Conservation (phyloP, 208 protist genomes). For the Novymonas esmeraldas region DNA sequence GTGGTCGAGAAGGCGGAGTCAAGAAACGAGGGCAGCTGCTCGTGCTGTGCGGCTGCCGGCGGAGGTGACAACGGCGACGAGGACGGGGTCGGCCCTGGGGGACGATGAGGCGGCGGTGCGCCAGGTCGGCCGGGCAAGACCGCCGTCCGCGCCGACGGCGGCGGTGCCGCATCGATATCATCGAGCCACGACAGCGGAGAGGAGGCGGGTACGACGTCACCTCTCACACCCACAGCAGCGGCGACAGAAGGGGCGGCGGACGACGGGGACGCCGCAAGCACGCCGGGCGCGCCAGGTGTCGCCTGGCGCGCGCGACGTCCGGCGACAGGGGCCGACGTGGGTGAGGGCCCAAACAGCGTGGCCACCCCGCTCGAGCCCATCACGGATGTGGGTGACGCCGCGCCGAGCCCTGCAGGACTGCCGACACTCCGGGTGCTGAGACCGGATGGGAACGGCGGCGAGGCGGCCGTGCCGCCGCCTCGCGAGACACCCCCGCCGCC, state of each 20-base stretch:
- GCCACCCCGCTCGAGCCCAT: neutral
- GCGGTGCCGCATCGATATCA: slow-evolving; percentile 13
- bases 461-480: neutral
- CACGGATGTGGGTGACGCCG: neutral
- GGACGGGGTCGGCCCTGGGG: neutral
- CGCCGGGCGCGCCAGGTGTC: neutral
- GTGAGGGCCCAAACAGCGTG: slow-evolving; percentile 4
- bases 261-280: neutral
- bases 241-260: neutral
- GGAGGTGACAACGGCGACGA: neutral
- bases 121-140: neutral
- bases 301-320: slow-evolving; percentile 27
- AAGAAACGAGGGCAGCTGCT: slow-evolving; percentile 17
- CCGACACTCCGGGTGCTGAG: neutral
- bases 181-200: slow-evolving; percentile 24
- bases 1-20: slow-evolving; percentile 17
- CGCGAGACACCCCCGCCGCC: neutral
- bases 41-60: neutral
- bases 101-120: neutral
- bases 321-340: slow-evolving; percentile 19
- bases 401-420: slow-evolving; percentile 3
- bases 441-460: slow-evolving; percentile 1
- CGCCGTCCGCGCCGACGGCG: neutral
- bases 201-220: neutral
- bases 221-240: neutral